Evolutionary conservation across 306 rosid genomes (phyloP).

Genomic region (Quercus bicolor): DNA sequence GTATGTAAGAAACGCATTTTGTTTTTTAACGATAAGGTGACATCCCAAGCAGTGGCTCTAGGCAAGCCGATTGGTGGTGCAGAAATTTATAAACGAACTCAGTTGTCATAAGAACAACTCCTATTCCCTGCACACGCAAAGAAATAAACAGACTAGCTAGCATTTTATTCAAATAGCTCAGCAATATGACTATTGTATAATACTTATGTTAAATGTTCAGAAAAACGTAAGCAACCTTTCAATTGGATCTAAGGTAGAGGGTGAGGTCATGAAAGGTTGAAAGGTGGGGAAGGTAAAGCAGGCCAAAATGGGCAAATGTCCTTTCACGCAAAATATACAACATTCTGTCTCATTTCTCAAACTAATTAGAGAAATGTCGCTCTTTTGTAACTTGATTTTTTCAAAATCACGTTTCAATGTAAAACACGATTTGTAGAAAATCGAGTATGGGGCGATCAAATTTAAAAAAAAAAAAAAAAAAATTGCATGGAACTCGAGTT

Average conservation of each 20-base stretch:
- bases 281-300: too few species aligned
- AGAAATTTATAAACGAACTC: slow-evolving; percentile 78
- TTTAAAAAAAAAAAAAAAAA: too few species aligned
- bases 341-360: too few species aligned
- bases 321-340: too few species aligned
- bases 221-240: slow-evolving; percentile 4
- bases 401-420: too few species aligned
- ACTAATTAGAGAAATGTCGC: too few species aligned
- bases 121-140: slow-evolving; percentile 49
- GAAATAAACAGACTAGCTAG: not conserved
- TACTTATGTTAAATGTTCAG: not conserved
- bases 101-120: slow-evolving; percentile 74
- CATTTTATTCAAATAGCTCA: slow-evolving; percentile 9
- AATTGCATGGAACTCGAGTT: too few species aligned
- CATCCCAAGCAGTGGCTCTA: slow-evolving; percentile 75
- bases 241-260: not conserved
- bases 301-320: too few species aligned
- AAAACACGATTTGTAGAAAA: too few species aligned
- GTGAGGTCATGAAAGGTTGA: too few species aligned
- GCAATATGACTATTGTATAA: not conserved
- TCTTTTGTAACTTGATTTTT: too few species aligned
- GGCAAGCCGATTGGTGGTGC: slow-evolving; percentile 56
- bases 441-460: too few species aligned
- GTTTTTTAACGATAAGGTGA: slow-evolving; percentile 55
- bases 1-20: not conserved